Evolutionary conservation across 768 basidiomycete species (phyloP), one percentile per base, ranked within the genome.

Genomic region (Termitomyces eurrhizus): DNA sequence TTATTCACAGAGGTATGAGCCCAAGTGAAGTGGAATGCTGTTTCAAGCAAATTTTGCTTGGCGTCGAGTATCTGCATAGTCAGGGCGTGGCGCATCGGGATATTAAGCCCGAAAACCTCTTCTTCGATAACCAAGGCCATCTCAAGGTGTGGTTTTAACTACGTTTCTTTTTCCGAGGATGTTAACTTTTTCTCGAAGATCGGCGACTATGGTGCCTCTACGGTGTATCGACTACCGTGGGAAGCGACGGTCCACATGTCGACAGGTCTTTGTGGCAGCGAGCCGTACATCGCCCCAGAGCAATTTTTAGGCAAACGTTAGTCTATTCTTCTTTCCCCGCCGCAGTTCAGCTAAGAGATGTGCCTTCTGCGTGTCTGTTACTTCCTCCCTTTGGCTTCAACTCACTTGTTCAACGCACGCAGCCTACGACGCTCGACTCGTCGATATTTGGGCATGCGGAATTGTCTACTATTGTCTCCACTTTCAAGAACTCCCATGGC

Each of bases 181-280:
- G 13, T 21, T 59, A 12, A 46, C 42, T 16, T 72, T 24, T 24
- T 11, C 42, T 39, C 5, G 14, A 54, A 95, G 94, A 96, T 98
- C 66, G 95, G 96, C 58, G 96, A 99, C 72, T 99, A 98, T 67
- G 96, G 96, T 56, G 97, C 96, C 9, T 97, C 94, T 48, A 98
- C 97, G n/a, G 96, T 99, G 54, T 99, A 98, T 74, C 85, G 96
- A 61, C 86, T 99, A 58, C 97, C 97, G 45, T 99, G 96, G 96
- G 95, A 99, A 77, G 79, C 89, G 56, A 97, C 95, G 45, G 89
- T 98, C 52, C 96, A 99, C 73, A 89, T 98, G 86, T 95, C 92
- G 14, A 97, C 95, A 32, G 96, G 96, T 4, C 83, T 99, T 35
- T 99, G 96, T 68, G 96, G 96, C 29, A 95, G 92, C 68, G 96